phyloP scores from a whole-genome alignment of 176 grass and related monocot genomes.

The Saccharum officinarum region DNA sequence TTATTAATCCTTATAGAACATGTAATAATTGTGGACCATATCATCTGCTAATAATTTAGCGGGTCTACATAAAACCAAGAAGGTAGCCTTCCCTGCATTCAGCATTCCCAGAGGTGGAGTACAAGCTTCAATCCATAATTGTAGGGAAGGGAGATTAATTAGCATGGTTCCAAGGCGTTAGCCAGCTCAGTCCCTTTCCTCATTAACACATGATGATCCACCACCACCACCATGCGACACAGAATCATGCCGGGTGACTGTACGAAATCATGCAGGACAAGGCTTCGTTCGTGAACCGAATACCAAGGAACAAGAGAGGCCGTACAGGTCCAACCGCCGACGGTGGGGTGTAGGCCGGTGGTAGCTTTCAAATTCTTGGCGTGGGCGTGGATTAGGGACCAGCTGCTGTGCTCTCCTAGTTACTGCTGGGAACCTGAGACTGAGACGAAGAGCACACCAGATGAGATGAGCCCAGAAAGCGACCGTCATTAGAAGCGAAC shows the following conservation, averaged over 20 bases:
- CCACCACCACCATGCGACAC: constrained; percentile 21
- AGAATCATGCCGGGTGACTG: constrained; percentile 30
- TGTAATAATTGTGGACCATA: constrained; percentile 15
- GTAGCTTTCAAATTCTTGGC: constrained; percentile 41
- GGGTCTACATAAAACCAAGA: constrained; percentile 27
- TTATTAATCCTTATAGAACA: constrained; percentile 14
- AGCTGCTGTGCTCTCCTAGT: neutral
- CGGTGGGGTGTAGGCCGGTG: constrained; percentile 30
- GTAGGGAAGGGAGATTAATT: constrained; percentile 22
- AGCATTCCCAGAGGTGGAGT: constrained; percentile 21
- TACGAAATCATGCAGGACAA: constrained; percentile 26
- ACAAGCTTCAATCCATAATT: constrained; percentile 34
- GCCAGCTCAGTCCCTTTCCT: constrained; percentile 48
- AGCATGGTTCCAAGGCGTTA: constrained; percentile 17
- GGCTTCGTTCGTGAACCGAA: constrained; percentile 40
- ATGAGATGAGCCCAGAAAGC: constrained; percentile 37
- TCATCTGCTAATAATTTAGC: constrained; percentile 28
- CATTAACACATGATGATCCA: constrained; percentile 50
- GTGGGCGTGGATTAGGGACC: constrained; percentile 41
- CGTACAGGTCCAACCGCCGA: constrained; percentile 33
- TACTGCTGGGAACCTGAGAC: constrained; percentile 23
- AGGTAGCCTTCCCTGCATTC: constrained; percentile 27
- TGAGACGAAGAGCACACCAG: constrained; percentile 12
- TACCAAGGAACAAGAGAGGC: constrained; percentile 32
- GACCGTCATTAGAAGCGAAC: constrained; percentile 34